A percentile compares a stretch with the other conserved stretches of the same genome.
phyloP scores from a whole-genome alignment of 2,329 filamentous ascomycete genomes.

The Diaporthe velutina region DNA sequence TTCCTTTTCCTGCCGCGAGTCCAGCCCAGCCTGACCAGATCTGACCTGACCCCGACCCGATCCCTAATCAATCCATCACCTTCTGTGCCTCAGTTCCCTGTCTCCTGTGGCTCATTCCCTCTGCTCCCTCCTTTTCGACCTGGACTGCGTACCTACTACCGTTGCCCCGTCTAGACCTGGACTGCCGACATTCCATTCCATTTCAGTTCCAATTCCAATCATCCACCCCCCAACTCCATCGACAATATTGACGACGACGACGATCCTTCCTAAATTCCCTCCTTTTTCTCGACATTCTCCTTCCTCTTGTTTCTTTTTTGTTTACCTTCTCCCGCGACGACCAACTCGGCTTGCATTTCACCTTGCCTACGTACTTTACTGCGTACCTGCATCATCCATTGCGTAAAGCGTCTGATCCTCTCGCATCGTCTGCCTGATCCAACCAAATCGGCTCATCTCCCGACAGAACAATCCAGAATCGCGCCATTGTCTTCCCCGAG shows the following conservation, averaged over 20 bases:
- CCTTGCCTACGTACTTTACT: conserved; percentile 1
- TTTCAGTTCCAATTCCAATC: conserved; percentile 18
- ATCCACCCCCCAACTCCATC: not conserved
- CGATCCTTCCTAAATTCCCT: conserved; percentile 29
- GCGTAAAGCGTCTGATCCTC: conserved; percentile 6
- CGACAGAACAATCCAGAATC: conserved; percentile 10
- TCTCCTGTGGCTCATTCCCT: not conserved
- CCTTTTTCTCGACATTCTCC: not conserved
- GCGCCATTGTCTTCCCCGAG: not conserved
- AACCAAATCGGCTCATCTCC: not conserved
- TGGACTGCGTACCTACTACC: too few relatives aligned
- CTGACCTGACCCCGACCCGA: not conserved
- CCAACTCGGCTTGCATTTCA: not conserved
- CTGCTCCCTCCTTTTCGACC: conserved; percentile 12
- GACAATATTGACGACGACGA: conserved; percentile 34
- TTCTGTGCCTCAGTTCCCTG: not conserved
- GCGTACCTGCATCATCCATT: conserved; percentile 11
- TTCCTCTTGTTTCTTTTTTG: not conserved
- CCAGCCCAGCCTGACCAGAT: not conserved
- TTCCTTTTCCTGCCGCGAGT: conserved; percentile 9
- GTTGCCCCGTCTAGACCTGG: not conserved
- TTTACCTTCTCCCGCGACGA: not conserved
- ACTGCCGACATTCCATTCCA: conserved; percentile 22
- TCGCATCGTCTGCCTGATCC: conserved; percentile 28
- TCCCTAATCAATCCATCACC: conserved; percentile 19